Conservation (phyloP, 345 rosid genomes). For the Eucalyptus shirleyi region DNA sequence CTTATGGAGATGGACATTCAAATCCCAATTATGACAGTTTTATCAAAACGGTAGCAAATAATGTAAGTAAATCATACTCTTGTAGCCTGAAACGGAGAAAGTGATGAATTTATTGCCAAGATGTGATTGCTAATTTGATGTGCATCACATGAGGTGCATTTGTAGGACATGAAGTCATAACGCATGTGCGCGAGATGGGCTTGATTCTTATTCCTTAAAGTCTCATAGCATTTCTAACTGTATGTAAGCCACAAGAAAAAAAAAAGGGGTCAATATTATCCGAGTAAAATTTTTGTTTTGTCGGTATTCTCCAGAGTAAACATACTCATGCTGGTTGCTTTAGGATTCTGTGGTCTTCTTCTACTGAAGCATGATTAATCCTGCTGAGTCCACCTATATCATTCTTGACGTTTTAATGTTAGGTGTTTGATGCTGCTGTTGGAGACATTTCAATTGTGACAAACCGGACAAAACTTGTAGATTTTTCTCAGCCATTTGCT, state of each 20-base stretch:
- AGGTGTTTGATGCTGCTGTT: slow-evolving; percentile 59
- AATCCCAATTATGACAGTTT: slow-evolving; percentile 58
- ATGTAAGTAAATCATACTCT: slow-evolving; percentile 36
- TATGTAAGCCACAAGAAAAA: not conserved
- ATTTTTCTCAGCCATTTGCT: slow-evolving; percentile 68
- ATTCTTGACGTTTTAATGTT: slow-evolving; percentile 2
- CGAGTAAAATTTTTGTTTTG: not conserved
- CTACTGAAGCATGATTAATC: not conserved
- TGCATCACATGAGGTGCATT: not conserved
- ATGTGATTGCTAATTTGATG: not conserved
- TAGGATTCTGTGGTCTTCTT: not conserved
- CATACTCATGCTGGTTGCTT: not conserved
- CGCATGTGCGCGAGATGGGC: not conserved
- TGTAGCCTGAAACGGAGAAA: not conserved
- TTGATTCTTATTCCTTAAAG: not conserved
- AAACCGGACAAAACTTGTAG: slow-evolving; percentile 40
- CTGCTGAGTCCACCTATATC: not conserved
- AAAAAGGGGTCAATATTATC: not conserved
- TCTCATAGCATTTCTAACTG: not conserved
- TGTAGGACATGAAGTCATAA: not conserved
- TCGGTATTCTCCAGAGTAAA: not conserved
- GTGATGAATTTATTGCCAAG: not conserved
- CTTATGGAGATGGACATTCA: slow-evolving; percentile 54
- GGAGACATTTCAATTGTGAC: slow-evolving; percentile 64
- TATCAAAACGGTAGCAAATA: slow-evolving; percentile 28